Evolutionary conservation across 2,329 filamentous ascomycete species (phyloP).

Genomic region (Botrytis paeoniae): DNA sequence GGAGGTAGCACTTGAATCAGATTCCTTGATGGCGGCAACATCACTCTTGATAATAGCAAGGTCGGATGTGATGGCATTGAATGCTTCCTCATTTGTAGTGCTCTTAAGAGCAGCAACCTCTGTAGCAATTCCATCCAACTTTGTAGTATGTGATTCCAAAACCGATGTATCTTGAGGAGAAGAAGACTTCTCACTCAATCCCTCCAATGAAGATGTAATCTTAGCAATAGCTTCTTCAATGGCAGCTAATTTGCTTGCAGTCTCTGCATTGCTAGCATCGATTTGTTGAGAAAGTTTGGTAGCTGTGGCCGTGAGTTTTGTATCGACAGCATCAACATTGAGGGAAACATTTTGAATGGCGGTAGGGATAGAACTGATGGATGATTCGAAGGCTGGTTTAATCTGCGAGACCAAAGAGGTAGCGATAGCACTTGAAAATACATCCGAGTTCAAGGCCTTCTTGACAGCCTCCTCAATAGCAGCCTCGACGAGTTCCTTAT

Average conservation of each 20-base stretch:
- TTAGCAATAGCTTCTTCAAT: conserved; percentile 32
- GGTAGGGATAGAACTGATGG: conserved; percentile 25
- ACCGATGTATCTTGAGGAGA: conserved; percentile 31
- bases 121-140: conserved; percentile 30
- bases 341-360: conserved; percentile 19
- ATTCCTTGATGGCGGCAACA: conserved; percentile 24
- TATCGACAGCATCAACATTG: conserved; percentile 29
- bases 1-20: conserved; percentile 24
- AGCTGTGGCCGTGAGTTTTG: conserved; percentile 30
- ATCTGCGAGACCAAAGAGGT: conserved; percentile 33
- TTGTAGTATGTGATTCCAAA: conserved; percentile 29
- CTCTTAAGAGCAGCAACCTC: conserved; percentile 31
- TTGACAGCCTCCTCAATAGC: conserved; percentile 31
- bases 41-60: conserved; percentile 34
- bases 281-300: conserved; percentile 30
- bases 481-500: conserved; percentile 29
- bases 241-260: conserved; percentile 30
- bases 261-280: conserved; percentile 28
- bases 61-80: conserved; percentile 29
- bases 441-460: conserved; percentile 30
- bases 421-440: conserved; percentile 34
- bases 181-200: conserved; percentile 31
- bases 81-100: conserved; percentile 25
- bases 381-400: conserved; percentile 33
- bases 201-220: conserved; percentile 31